Conservation (phyloP, 2,329 filamentous ascomycete genomes). For the Chaetomium globosum region DNA sequence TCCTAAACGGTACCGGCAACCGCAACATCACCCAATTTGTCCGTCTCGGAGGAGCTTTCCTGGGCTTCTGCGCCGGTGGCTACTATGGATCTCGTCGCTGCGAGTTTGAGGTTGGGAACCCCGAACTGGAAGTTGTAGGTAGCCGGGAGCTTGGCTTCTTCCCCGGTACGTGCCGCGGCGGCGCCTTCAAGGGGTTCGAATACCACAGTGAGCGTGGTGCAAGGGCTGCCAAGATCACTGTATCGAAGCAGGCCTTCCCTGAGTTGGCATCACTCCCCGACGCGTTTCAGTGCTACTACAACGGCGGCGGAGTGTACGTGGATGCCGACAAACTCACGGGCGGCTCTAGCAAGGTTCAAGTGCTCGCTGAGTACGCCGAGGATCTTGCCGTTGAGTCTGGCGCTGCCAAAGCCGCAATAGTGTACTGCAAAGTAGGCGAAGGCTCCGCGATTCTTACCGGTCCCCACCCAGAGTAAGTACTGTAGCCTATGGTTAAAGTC, state of each 20-base stretch:
- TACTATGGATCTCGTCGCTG: conserved; percentile 83
- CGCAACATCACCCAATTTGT: conserved; percentile 82
- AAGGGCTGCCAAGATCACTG: conserved; percentile 67
- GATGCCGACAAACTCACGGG: conserved; percentile 62
- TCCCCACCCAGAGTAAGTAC: conserved; percentile 80
- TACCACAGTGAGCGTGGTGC: conserved; percentile 89
- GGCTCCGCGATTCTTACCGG: conserved; percentile 80
- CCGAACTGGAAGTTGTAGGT: conserved; percentile 80
- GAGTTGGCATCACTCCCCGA: conserved; percentile 55
- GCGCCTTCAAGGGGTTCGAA: conserved; percentile 85
- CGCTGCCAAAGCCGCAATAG: conserved; percentile 71
- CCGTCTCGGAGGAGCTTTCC: conserved; percentile 78
- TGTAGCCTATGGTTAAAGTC: background rate
- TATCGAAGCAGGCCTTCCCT: conserved; percentile 62
- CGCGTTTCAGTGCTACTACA: conserved; percentile 79
- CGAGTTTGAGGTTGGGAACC: conserved; percentile 89
- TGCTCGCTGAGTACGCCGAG: conserved; percentile 79
- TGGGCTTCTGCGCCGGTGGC: conserved; percentile 91
- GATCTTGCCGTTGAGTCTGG: conserved; percentile 76
- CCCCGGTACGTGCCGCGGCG: conserved; percentile 80
- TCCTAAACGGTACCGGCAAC: conserved; percentile 86
- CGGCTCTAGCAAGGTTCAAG: conserved; percentile 67
- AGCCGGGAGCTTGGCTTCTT: conserved; percentile 85
- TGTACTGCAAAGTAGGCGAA: conserved; percentile 80
- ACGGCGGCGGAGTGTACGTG: conserved; percentile 92